Base-by-base conservation (phyloP, 163 green algal species). In the Chlorella variabilis region DNA sequence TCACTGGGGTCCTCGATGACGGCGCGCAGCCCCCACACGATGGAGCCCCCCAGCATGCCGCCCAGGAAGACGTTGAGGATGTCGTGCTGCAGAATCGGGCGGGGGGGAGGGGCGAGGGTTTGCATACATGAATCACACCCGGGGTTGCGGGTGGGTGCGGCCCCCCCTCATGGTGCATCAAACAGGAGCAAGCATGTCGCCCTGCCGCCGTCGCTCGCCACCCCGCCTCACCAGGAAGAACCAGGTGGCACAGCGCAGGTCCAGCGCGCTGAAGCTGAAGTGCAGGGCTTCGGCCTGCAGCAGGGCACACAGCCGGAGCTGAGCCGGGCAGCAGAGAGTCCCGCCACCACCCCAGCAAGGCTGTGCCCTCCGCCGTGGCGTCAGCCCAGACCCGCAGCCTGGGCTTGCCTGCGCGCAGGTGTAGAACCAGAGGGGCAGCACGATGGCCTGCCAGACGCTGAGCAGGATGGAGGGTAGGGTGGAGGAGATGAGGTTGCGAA, bases 1-100 rank as follows among this genome's bases (percentile, higher is more conserved):
- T 62, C 59, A 81, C 75, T 49, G 2, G 69, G 69, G 1, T 84
- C 69, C 23, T 77, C 54, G 41, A 80, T 69, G 69, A 84, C 61
- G 23, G 48, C 48, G 27, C 82, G 70, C 20, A 94, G 61, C 41
- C 91, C 85, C 36, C 63, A 77, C 42, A 92, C 80, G 15, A 94
- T 83, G 18, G 89, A 89, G 20, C 89, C 90, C 15, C 93, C 93
- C 62, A 96, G 76, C 81, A 97, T 90, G 39, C 87, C 91, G 17
- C 94, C 94, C 59, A 98, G 75, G 80, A 98, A 96, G 1, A 97
- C 86, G 87, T 97, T 98, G 88, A 95, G 94, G 21, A 97, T 67
- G 45, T 90, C 90, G 29, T 80, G 63, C 39, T 70, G 63, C 45
- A 45, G n/a, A n/a, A n/a, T n/a, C n/a, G n/a, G n/a, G n/a, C n/a